Evolutionary conservation across 2,329 filamentous ascomycete species (phyloP), one percentile per base, ranked within the genome.

Genomic region (Exserohilum rostratum): DNA sequence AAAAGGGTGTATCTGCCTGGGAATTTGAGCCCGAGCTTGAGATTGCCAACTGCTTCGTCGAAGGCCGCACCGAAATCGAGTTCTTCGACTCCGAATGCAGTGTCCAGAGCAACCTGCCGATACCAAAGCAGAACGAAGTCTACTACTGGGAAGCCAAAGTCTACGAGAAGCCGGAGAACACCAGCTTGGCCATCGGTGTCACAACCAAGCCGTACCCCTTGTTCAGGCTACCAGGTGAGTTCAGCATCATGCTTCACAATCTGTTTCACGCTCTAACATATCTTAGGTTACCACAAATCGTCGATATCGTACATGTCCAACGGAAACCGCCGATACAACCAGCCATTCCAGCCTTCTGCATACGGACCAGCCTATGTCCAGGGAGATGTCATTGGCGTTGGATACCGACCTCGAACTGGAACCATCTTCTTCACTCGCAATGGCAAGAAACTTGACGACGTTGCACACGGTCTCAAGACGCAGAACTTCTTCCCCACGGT

Each of bases 111-210:
- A 99, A 99, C 69, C 78, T 99, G 35, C 95, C 95, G 0, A 91
- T 99, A 6, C 95, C 95, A 12, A 99, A 99, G 72, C 95, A 99
- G 73, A 99, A 99, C 71, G 95, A 99, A 71, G 93, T 98, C 10
- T 99, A 99, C 76, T 99, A 99, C 77, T 99, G 95, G 95, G 95
- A 99, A 76, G 90, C 93, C 51, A 99, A 99, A 81, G 89, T 99
- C 48, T 99, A 96, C 78, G 95, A 99, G 59, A 98, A 98, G 78
- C 92, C 95, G 3, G 95, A 98, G 60, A 86, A 80, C 55, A 96
- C 91, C 0, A 79, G 91, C 62, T 84, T 99, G 58, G 93, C 90
- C 71, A 92, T 99, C 66, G 95, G 95, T 64, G 90, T 99, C 82
- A 90, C 90, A 40, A 99, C 95, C 17, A 99, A 99, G 73, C 95